A percentile compares a stretch with the other conserved stretches of the same genome.
phyloP scores from a whole-genome alignment of 495 filamentous ascomycete species.

The Neurospora sp. region DNA sequence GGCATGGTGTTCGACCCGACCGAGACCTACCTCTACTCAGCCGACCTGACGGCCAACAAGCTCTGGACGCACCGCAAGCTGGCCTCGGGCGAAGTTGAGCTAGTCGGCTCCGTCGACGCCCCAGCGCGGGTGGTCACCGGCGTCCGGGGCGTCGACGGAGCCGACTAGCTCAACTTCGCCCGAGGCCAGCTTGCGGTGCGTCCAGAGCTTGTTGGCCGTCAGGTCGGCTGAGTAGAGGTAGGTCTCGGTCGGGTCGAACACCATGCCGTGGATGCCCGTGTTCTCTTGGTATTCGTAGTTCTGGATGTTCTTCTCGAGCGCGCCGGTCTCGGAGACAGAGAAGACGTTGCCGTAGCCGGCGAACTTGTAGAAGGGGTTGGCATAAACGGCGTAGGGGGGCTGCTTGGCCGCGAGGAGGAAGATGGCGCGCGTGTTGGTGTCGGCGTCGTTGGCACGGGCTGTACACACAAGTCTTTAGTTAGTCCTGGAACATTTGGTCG shows the following conservation, averaged over 20 bases:
- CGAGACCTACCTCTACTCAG: too few species aligned
- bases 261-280: conserved; percentile 81
- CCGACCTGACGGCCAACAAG: too few species aligned
- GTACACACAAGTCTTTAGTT: conserved; percentile 3
- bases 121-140: conserved; percentile 73
- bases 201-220: conserved; percentile 77
- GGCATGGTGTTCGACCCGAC: too few species aligned
- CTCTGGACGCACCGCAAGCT: too few species aligned
- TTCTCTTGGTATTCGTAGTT: conserved; percentile 66
- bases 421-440: conserved; percentile 75
- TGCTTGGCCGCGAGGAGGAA: conserved; percentile 70
- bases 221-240: conserved; percentile 83
- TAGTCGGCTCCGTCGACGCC: too few species aligned
- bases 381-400: conserved; percentile 70
- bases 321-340: conserved; percentile 51
- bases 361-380: conserved; percentile 79
- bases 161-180: conserved; percentile 58
- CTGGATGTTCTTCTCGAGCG: conserved; percentile 58
- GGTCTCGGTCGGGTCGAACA: conserved; percentile 73
- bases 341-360: conserved; percentile 74
- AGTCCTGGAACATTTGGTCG: not conserved
- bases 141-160: conserved; percentile 56
- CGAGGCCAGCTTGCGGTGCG: conserved; percentile 57
- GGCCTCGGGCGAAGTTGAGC: too few species aligned
- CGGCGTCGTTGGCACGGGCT: conserved; percentile 56